Evolutionary conservation across 1,284 basidiomycete species (phyloP).

Genomic region (Cryptococcus sp.): DNA sequence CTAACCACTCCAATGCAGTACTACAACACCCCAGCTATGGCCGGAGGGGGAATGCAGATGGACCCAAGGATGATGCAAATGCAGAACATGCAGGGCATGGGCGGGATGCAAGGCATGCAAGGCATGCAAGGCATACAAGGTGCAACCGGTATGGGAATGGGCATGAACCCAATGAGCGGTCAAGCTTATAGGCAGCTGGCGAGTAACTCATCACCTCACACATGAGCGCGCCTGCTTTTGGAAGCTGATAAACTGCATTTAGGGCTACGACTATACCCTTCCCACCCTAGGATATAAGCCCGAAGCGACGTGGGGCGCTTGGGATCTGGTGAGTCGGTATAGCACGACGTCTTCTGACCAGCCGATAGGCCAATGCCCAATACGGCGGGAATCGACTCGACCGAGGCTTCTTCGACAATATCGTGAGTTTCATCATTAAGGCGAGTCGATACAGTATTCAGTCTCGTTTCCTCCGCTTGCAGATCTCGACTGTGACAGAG

Average conservation of each 20-base stretch:
- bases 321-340: conserved; percentile 33
- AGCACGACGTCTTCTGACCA: background rate
- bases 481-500: conserved; percentile 35
- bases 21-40: conserved; percentile 18
- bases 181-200: conserved; percentile 35
- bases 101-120: conserved; percentile 13
- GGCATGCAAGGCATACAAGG: conserved; percentile 12
- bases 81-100: conserved; percentile 7
- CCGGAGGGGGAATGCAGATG: conserved; percentile 8
- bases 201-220: conserved; percentile 5
- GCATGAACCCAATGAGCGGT: conserved; percentile 21
- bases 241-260: background rate
- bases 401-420: conserved; percentile 45
- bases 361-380: conserved; percentile 33
- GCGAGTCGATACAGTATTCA: too few relatives aligned
- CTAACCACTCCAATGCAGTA: conserved; percentile 12
- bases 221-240: background rate
- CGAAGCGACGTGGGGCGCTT: conserved; percentile 36
- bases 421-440: conserved; percentile 30
- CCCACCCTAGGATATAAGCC: conserved; percentile 34
- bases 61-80: conserved; percentile 12
- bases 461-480: background rate
- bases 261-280: conserved; percentile 44
- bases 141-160: conserved; percentile 38
- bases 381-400: conserved; percentile 37